Conservation (phyloP, 306 rosid species). For the Carpinus viminea region DNA sequence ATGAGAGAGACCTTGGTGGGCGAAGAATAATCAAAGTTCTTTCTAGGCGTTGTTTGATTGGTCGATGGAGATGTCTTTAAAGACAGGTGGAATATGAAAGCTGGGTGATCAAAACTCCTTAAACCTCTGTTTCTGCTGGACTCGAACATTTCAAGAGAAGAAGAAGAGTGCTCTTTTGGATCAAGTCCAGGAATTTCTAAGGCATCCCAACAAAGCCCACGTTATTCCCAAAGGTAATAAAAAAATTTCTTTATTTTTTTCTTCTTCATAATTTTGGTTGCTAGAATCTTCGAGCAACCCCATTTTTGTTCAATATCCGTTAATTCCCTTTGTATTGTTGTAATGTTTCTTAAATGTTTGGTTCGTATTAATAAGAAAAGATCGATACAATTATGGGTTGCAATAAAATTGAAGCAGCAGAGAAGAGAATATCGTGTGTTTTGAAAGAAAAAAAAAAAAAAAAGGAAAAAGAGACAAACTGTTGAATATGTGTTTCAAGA, state of each 20-base stretch:
- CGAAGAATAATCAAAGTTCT: too few species aligned
- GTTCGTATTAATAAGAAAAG: not conserved
- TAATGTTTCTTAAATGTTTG: not conserved
- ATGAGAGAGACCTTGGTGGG: too few species aligned
- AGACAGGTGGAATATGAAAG: too few species aligned
- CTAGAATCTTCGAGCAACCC: not conserved
- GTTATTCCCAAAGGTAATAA: not conserved
- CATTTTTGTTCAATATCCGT: not conserved
- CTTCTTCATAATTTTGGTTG: not conserved
- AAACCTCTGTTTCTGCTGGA: not conserved
- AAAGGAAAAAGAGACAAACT: too few species aligned
- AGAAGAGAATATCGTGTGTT: too few species aligned
- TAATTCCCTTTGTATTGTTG: not conserved
- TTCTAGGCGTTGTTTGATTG: too few species aligned
- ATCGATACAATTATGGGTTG: not conserved
- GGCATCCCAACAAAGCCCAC: not conserved
- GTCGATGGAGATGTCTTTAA: too few species aligned
- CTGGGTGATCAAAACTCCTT: too few species aligned
- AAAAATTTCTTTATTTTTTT: not conserved
- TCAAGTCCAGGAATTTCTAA: not conserved
- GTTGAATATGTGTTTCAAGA: too few species aligned
- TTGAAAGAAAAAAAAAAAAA: too few species aligned
- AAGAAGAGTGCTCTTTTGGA: not conserved
- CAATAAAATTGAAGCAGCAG: not conserved
- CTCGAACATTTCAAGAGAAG: not conserved